Base-by-base conservation (phyloP, 2,329 filamentous ascomycete genomes). In the Pseudogymnoascus sp. region DNA sequence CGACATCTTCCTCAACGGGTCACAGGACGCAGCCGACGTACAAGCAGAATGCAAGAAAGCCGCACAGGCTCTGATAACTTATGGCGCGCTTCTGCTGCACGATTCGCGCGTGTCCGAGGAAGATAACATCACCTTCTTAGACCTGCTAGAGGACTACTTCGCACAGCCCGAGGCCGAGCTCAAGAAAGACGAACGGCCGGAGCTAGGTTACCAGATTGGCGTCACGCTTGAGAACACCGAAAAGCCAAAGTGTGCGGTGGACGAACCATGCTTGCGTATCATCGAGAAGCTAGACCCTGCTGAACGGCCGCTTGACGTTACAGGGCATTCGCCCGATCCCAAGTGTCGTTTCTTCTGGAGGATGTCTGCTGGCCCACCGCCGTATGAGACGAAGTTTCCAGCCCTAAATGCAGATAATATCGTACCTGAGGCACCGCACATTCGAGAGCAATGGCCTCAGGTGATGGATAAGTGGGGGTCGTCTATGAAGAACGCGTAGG, bases 341-440 rank as follows among this genome's bases (percentile, higher is more conserved):
- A 86, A 86, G 73, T 85, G 83, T 69, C 78, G 84, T 46, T 86
- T 86, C 77, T 86, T 86, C 72, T 86, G 84, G 84, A 75, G 81
- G 65, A 84, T 86, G 81, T 56, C 49, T 14, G 79, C 76, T 9
- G 80, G 84, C 68, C 64, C 67, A 61, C 79, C 82, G 23, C 82
- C 83, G 0, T 84, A 83, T 65, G 72, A 78, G 71, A 85, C 83
- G 0, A 69, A 77, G 64, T 86, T 85, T 65, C 83, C 83, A 0
- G 79, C 76, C 0, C 72, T 86, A 16, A 85, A 85, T 63, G 81
- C 83, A 0, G 68, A 74, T 1, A 86, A 86, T 18, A 77, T 86
- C 34, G 77, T 80, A 3, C 84, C 84, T 0, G 76, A 78, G n/a
- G 77, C 78, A 16, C 71, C 75, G 14, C 75, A 76, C 25, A 81